Base-by-base conservation (phyloP, 768 basidiomycete species). In the Leccinum incarnatum region DNA sequence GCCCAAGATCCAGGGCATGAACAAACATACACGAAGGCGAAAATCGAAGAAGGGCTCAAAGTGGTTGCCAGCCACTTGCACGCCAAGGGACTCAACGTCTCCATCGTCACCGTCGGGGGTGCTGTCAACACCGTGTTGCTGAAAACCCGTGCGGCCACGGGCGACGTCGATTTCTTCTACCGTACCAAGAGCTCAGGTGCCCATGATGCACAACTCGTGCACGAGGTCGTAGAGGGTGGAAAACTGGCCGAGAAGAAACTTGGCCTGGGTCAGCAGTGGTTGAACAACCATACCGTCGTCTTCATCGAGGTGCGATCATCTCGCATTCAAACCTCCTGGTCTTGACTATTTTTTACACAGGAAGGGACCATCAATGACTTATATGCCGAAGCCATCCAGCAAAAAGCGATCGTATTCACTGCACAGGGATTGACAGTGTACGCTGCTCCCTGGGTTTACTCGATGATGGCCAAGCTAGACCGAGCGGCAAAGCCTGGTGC, bases 131-230 rank as follows among this genome's bases (percentile, higher is more conserved):
- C 57, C 5, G 53, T 61, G 49, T 6, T 51, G 11, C 34, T 59
- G 25, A 37, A 51, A 36, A 51, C 40, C 32, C 60, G 57, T 27
- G 57, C 57, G 17, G 45, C 60, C 30, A 61, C 57, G 2, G 53
- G 60, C 32, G 60, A 59, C 10, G 57, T 61, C 37, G 60, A 61
- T 37, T 61, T 59, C 57, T 61, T 61, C 30, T 59, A 59, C 9
- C 48, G 53, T 32, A 59, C 48, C 10, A 61, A 59, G 32, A 4
- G 53, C 37, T 11, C 57, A 10, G 17, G n/a, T 0, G 2, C 19
- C 17, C 2, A 17, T 12, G 48, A 23, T 4, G 19, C 8, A 7
- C 32, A 54, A 15, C 3, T 59, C 34, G 15, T 46, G 21, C 51
- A 53, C 3, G 48, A 59, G 19, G 36, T 61, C n/a, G 2, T 32